Conservation (phyloP, 176 grass and related monocot species). For the Cocos nucifera region DNA sequence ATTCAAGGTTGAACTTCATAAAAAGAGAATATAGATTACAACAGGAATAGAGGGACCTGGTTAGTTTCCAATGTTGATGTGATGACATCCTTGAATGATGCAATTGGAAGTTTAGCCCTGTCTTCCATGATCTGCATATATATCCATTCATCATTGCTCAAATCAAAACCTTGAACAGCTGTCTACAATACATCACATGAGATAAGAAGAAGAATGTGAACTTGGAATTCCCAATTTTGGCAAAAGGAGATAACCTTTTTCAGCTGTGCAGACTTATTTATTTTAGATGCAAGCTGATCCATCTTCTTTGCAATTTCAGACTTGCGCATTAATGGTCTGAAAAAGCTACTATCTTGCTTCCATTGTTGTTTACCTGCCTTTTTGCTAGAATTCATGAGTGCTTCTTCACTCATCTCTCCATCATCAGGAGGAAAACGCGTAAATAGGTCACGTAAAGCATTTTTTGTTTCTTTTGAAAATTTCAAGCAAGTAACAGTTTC, state of each 20-base stretch:
- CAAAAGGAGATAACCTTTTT: slow-evolving; percentile 40
- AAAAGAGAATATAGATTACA: neutral
- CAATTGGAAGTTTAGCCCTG: slow-evolving; percentile 89
- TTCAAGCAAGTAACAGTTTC: slow-evolving; percentile 31
- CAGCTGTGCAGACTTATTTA: slow-evolving; percentile 44
- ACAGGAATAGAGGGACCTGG: slow-evolving; percentile 45
- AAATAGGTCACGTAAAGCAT: slow-evolving; percentile 78
- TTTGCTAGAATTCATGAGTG: slow-evolving; percentile 22
- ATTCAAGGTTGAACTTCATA: too few species aligned
- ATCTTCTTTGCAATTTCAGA: slow-evolving; percentile 56
- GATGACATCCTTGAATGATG: slow-evolving; percentile 71
- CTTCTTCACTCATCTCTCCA: slow-evolving; percentile 43
- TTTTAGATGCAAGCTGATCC: slow-evolving; percentile 52
- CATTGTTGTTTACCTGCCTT: slow-evolving; percentile 33
- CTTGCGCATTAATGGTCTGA: slow-evolving; percentile 49
- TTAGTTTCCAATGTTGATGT: slow-evolving; percentile 69
- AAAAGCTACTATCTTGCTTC: slow-evolving; percentile 60
- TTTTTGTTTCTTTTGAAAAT: slow-evolving; percentile 62
- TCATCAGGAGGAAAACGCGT: slow-evolving; percentile 71
- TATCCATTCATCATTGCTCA: slow-evolving; percentile 19
- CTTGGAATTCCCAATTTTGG: neutral
- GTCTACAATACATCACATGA: neutral
- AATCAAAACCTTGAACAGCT: slow-evolving; percentile 9
- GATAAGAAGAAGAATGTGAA: neutral
- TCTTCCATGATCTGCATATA: slow-evolving; percentile 55